Percentiles rank a stretch among this genome's conserved stretches.
Conservation (phyloP, 2,329 filamentous ascomycete genomes). For the Aspergillus ruber region DNA sequence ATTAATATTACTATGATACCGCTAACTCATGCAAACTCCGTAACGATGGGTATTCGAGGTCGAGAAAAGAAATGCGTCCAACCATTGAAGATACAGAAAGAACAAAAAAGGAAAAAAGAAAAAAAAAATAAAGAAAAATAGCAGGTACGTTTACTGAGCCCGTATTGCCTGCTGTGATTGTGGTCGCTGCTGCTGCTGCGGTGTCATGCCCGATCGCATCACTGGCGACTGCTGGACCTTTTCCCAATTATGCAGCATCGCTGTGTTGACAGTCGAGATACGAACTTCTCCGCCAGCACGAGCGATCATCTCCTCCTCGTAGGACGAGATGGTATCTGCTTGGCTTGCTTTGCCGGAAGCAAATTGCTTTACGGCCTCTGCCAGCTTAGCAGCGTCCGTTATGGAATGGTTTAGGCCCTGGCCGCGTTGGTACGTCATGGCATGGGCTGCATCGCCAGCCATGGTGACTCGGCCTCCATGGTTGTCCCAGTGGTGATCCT, state of each 20-base stretch:
- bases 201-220: constrained; percentile 7
- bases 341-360: constrained; percentile 5
- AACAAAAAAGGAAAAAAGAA: too few species aligned
- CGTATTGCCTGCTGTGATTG: not conserved
- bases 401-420: constrained; percentile 52
- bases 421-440: constrained; percentile 53
- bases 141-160: not conserved
- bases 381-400: constrained; percentile 17
- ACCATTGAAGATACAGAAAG: not conserved
- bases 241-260: constrained; percentile 42
- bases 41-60: not conserved
- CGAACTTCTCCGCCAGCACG: constrained; percentile 41
- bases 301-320: constrained; percentile 34
- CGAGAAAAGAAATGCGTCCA: not conserved
- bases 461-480: constrained; percentile 37
- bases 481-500: constrained; percentile 14
- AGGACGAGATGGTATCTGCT: constrained; percentile 14
- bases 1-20: too few species aligned
- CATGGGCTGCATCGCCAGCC: constrained; percentile 56
- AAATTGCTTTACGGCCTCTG: constrained; percentile 9
- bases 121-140: not conserved
- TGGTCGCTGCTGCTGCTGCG: not conserved
- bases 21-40: not conserved
- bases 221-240: constrained; percentile 15
- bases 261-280: constrained; percentile 38